These are phyloP conservation scores for Polychaeton citri DNA, from an alignment of 2,329 filamentous ascomycete species.

Conservation along the genomic window DNA sequence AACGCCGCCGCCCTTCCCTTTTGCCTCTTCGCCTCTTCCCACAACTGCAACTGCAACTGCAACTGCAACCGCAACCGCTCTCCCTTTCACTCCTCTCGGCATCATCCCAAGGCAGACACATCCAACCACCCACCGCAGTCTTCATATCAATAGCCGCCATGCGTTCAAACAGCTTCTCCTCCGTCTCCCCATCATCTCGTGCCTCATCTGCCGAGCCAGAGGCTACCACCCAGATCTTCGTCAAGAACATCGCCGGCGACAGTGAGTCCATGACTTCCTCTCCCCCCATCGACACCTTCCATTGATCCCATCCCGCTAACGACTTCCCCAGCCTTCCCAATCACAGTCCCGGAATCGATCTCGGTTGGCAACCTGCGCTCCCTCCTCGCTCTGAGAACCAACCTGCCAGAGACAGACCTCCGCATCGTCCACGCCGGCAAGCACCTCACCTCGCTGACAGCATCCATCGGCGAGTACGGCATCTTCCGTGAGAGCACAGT, in stretches of 20 bases:
- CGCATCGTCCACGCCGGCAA: conserved; percentile 46
- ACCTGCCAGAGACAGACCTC: conserved; percentile 36
- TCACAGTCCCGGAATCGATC: conserved; percentile 41
- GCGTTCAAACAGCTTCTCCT: conserved; percentile 30
- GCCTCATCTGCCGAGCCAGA: conserved; percentile 30
- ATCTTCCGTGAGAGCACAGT: conserved; percentile 38
- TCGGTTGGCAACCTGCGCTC: conserved; percentile 42
- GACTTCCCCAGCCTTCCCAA: conserved; percentile 36
- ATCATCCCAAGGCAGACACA: no score
- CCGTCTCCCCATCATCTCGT: conserved; percentile 25
- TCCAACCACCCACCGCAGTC: no score
- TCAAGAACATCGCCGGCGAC: conserved; percentile 44
- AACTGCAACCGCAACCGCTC: no score
- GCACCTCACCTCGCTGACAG: conserved; percentile 33
- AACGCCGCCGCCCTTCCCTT: no score
- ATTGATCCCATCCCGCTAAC: conserved; percentile 11
- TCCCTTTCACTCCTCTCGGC: no score
- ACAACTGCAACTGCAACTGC: no score
- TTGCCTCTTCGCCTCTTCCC: no score
- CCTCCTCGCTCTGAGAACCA: conserved; percentile 45
- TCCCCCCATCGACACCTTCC: conserved; percentile 3
- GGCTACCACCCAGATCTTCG: conserved; percentile 47
- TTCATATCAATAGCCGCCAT: no score
- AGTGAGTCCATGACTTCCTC: conserved; percentile 31
- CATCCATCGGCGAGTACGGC: conserved; percentile 34